Percentiles rank a stretch among this genome's conserved stretches.
These are phyloP conservation scores for Boletus semigastroideus DNA, from an alignment of 1,284 basidiomycete species.

Conservation along the genomic window DNA sequence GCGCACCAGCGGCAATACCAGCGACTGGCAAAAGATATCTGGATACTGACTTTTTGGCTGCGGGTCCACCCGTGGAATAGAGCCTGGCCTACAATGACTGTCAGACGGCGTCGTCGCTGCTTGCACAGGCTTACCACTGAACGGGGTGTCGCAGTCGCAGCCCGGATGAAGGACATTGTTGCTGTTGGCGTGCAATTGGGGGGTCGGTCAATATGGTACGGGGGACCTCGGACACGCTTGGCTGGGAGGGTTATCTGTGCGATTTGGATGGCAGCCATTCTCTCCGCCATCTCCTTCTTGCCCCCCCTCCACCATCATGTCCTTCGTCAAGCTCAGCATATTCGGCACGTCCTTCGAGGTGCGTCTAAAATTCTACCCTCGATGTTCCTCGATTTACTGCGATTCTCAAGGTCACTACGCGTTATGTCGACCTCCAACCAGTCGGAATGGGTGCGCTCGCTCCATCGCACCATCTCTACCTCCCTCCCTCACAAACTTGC, in stretches of 20 bases:
- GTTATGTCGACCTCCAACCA: constrained; percentile 99
- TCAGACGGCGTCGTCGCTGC: no score
- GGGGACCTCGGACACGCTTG: constrained; percentile 29
- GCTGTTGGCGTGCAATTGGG: background rate
- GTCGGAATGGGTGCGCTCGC: constrained; percentile 90
- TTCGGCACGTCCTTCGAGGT: constrained; percentile 96
- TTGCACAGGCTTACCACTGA: constrained; percentile 38
- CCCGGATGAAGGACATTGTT: constrained; percentile 42
- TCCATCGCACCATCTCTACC: constrained; percentile 22
- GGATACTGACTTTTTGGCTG: constrained; percentile 39
- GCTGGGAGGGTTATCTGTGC: constrained; percentile 12
- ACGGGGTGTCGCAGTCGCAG: constrained; percentile 41
- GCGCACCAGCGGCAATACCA: constrained; percentile 32
- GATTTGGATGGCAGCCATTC: constrained; percentile 16
- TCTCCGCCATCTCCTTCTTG: constrained; percentile 18
- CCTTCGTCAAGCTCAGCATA: constrained; percentile 97
- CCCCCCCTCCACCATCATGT: constrained; percentile 47
- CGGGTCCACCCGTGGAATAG: constrained; percentile 46
- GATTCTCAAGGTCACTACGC: constrained; percentile 82
- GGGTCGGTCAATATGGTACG: background rate
- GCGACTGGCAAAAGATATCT: constrained; percentile 38
- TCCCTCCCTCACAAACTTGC: constrained; percentile 16
- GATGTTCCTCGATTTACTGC: constrained; percentile 21
- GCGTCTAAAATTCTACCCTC: constrained; percentile 19
- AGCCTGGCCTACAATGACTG: constrained; percentile 31